phyloP scores from a whole-genome alignment of 1,284 basidiomycete species.

The Amylostereum areolatum region DNA sequence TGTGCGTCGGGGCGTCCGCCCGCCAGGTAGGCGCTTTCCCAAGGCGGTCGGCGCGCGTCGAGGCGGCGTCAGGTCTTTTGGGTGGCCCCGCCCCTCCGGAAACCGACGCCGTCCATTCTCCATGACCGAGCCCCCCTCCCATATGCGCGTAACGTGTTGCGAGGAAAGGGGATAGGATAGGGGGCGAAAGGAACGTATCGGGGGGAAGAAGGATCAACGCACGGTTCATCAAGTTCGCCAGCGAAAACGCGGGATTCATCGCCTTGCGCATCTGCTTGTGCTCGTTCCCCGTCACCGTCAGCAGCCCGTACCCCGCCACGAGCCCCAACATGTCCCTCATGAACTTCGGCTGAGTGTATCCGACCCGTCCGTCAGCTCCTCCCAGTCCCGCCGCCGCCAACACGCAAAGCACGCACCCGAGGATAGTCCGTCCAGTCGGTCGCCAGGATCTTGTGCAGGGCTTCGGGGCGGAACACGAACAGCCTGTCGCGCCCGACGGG shows the following conservation, averaged over 20 bases:
- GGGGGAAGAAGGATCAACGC: constrained; percentile 17
- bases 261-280: constrained; percentile 42
- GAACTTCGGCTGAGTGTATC: constrained; percentile 31
- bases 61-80: too few relatives aligned
- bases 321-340: constrained; percentile 35
- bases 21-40: too few relatives aligned
- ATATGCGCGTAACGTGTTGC: not conserved
- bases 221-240: constrained; percentile 40
- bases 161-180: not conserved
- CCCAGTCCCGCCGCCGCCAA: not conserved
- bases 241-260: constrained; percentile 46
- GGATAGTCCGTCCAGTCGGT: constrained; percentile 42
- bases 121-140: too few relatives aligned
- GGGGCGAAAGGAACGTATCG: not conserved
- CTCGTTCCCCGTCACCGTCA: constrained; percentile 41
- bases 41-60: too few relatives aligned
- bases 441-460: constrained; percentile 36
- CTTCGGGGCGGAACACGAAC: constrained; percentile 35
- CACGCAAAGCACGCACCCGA: constrained; percentile 23
- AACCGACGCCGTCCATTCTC: too few relatives aligned
- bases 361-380: not conserved
- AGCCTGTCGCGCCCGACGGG: constrained; percentile 40
- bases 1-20: too few relatives aligned
- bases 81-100: too few relatives aligned
- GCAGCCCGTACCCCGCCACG: constrained; percentile 38